Base-by-base conservation (phyloP, 2,329 filamentous ascomycete species). In the Helicocarpus griseus region DNA sequence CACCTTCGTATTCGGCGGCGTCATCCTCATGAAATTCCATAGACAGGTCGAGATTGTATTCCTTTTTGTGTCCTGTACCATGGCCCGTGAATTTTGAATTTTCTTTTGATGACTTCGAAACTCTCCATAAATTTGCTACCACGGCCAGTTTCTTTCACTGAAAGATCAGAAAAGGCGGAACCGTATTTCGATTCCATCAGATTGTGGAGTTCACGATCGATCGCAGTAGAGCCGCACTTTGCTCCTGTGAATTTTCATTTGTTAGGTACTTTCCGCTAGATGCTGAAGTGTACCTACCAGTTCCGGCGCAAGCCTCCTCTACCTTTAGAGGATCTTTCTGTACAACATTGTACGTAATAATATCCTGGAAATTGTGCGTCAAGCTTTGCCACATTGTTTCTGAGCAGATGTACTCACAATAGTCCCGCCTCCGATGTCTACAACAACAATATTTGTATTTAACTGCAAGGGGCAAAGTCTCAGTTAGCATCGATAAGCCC, bases 121-220 rank as follows among this genome's bases (percentile, higher is more conserved):
- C 56, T 52, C 17, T 54, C 52, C 62, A 65, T 66, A 52, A 66
- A 63, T 11, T 46, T 13, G n/a, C 59, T 61, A 1, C 60, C 60
- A 3, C 57, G 52, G 1, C 58, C 57, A 7, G 50, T 61, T 43
- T 57, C 56, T 35, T 56, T 48, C 1, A 45, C 19, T 22, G 48
- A 24, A 24, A 65, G 29, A 2, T 28, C 19, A 2, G 49, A 52
- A 52, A 63, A 66, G 1, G 52, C 55, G 2, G 21, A 5, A 1
- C 62, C 61, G 49, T 63, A 67, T 6, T 40, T 59, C 21, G 50
- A 9, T 13, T 39, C 17, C 56, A 65, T 58, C 29, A 57, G 56
- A 6, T 53, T 38, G 36, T 62, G 57, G 19, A 67, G 57, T 8
- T 58, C 51, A 0, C 61, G 52, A 43, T 67, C 64, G 26, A 67